These are phyloP conservation scores for Globisporangium solare DNA, from an alignment of 352 stramenopile species.

Conservation along the genomic window DNA sequence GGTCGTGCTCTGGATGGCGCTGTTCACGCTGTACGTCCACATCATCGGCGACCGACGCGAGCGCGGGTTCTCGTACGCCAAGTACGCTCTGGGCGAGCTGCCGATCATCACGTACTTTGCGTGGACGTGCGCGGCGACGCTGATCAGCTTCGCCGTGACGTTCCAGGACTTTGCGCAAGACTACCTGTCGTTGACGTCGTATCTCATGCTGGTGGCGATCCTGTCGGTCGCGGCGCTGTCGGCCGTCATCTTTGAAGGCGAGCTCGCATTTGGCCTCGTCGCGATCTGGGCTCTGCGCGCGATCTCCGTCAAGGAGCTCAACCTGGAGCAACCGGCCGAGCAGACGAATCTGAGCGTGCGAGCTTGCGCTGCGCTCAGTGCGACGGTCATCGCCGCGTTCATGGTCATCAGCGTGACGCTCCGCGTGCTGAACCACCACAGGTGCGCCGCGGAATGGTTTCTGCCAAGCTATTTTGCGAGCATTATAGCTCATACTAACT, in stretches of 20 bases:
- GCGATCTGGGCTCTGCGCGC: constrained; percentile 61
- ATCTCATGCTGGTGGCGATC: constrained; percentile 51
- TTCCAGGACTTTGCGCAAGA: constrained; percentile 39
- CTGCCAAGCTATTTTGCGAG: not conserved
- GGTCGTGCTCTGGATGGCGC: constrained; percentile 53
- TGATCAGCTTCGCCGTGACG: constrained; percentile 67
- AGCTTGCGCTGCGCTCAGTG: constrained; percentile 50
- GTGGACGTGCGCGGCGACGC: constrained; percentile 62
- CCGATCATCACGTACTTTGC: constrained; percentile 66
- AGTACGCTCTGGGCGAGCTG: constrained; percentile 56
- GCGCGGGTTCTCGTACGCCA: constrained; percentile 35
- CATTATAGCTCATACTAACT: not conserved
- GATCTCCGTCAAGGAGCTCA: constrained; percentile 46
- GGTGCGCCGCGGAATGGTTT: constrained; percentile 14
- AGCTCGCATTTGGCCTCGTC: constrained; percentile 57
- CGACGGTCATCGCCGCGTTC: constrained; percentile 53
- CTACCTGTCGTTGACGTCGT: constrained; percentile 50
- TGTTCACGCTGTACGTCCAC: constrained; percentile 53
- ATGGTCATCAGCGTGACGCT: constrained; percentile 43
- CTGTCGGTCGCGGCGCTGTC: constrained; percentile 52
- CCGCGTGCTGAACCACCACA: constrained; percentile 28
- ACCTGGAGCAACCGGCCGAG: constrained; percentile 34
- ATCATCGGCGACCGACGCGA: constrained; percentile 40
- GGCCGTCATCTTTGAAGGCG: constrained; percentile 46
- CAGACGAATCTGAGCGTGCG: constrained; percentile 59